phyloP scores from a whole-genome alignment of 1,284 basidiomycete genomes.

The Tetrapyrgos nigripes region DNA sequence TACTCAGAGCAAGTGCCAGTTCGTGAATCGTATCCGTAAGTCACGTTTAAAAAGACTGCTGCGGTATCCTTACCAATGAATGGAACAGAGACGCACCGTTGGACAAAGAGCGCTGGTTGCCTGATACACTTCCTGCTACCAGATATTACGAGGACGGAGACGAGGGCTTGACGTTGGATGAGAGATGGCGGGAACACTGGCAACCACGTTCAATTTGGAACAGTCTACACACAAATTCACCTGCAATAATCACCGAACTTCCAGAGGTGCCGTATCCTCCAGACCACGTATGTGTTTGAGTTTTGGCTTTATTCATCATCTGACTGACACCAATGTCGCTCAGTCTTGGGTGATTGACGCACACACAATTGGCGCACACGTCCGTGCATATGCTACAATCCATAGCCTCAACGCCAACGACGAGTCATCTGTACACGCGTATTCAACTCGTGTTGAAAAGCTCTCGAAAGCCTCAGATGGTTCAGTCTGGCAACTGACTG shows the following conservation, averaged over 20 bases:
- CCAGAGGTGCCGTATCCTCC: slow-evolving; percentile 26
- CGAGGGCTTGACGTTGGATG: slow-evolving; percentile 18
- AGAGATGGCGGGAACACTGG: slow-evolving; percentile 27
- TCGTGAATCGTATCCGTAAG: slow-evolving; percentile 32
- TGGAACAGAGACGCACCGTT: slow-evolving; percentile 9
- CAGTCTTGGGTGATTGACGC: slow-evolving; percentile 24
- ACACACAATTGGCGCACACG: slow-evolving; percentile 24
- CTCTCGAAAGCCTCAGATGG: slow-evolving; percentile 22
- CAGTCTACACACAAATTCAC: slow-evolving; percentile 21
- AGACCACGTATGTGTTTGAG: slow-evolving; percentile 19
- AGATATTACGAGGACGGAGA: slow-evolving; percentile 23
- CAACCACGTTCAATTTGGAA: slow-evolving; percentile 25
- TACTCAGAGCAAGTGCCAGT: slow-evolving; percentile 30
- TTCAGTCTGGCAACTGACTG: slow-evolving; percentile 27
- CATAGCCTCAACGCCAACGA: slow-evolving; percentile 30
- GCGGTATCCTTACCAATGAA: neutral
- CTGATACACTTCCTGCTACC: slow-evolving; percentile 17
- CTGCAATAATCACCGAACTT: slow-evolving; percentile 28
- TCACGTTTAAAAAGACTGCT: neutral
- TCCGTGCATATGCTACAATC: slow-evolving; percentile 31
- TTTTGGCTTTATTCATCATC: neutral
- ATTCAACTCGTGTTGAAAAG: slow-evolving; percentile 32
- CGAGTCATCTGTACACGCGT: slow-evolving; percentile 24
- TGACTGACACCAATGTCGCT: neutral
- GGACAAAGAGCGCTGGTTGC: slow-evolving; percentile 3